Evolutionary conservation across 192 early-diverging fungal genomes (phyloP).

Genomic region (Lobosporangium transversale): DNA sequence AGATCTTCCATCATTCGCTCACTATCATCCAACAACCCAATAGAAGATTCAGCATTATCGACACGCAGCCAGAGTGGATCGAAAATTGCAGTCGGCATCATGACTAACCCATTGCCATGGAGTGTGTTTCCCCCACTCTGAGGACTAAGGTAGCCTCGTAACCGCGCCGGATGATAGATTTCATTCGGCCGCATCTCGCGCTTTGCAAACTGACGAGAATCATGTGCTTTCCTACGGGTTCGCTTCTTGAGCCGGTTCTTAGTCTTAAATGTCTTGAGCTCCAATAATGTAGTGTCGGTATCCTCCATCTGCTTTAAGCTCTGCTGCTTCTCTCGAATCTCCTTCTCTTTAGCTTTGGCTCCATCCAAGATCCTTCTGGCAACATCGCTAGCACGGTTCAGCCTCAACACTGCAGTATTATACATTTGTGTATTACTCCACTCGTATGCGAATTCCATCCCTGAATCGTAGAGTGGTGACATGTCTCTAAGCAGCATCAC

Average conservation of each 20-base stretch:
- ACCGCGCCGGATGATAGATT: constrained; percentile 46
- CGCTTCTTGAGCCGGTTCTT: constrained; percentile 1
- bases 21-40: constrained; percentile 1
- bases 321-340: constrained; percentile 15
- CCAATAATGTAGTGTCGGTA: background rate
- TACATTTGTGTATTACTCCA: constrained; percentile 51
- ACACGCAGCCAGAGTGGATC: constrained; percentile 50
- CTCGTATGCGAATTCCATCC: constrained; percentile 51
- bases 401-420: constrained; percentile 42
- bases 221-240: background rate
- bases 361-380: constrained; percentile 41
- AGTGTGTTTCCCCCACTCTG: constrained; percentile 3
- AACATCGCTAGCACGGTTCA: constrained; percentile 17
- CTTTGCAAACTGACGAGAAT: background rate
- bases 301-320: background rate
- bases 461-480: constrained; percentile 40
- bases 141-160: constrained; percentile 29
- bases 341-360: constrained; percentile 30
- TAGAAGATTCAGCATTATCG: constrained; percentile 16
- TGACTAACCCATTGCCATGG: constrained; percentile 20
- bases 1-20: constrained; percentile 28
- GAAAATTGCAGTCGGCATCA: constrained; percentile 45
- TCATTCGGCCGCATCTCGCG: constrained; percentile 47
- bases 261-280: too few relatives aligned
- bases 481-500: constrained; percentile 49